Evolutionary conservation across 768 basidiomycete species (phyloP), one percentile per base, ranked within the genome.

Genomic region (Termitomyces titanicus): DNA sequence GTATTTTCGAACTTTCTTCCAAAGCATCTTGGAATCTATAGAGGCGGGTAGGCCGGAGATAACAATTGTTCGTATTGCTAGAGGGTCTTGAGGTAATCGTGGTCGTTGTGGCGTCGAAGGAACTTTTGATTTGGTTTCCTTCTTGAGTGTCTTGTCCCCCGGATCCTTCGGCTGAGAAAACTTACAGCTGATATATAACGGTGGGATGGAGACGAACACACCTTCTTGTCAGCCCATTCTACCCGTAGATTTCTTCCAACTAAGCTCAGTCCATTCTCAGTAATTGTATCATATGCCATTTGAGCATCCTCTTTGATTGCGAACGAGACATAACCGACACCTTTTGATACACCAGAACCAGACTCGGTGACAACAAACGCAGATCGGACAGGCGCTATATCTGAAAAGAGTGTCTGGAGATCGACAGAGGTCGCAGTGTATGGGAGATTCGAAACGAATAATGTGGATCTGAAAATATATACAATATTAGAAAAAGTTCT

Each of bases 301-400:
- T 92, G 81, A 7, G 94, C 96, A 70, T 98, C 97, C 63, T 97
- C 92, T 53, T 80, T 83, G 53, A 93, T 77, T 0, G 94, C 85
- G 70, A 96, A 98, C 0, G 92, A 88, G 58, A 98, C 92, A 66
- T 97, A 98, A 57, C 97, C 97, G 20, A 98, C 94, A 59, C 96
- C 96, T 68, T 98, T 97, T 1, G 93, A 94, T 5, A 82, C 73
- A 17, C 85, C 84, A 1, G 83, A 81, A 33, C 80, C 87, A 8
- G 81, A 84, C 52, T 94, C 88, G 12, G 85, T 83, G 18, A 98
- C 97, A 7, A 99, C 86, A 64, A 99, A 98, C 0, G 94, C 95
- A 18, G 89, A 87, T 35, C 94, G 83, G 15, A 99, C 90, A 27
- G 97, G 97, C 0, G 94, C 97, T 60, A 97, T 83, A 69, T 95